Percentiles rank a stretch among this genome's conserved stretches.
Evolutionary conservation across 257 asterid genomes (phyloP).

Genomic region (Ocimum tenuiflorum): DNA sequence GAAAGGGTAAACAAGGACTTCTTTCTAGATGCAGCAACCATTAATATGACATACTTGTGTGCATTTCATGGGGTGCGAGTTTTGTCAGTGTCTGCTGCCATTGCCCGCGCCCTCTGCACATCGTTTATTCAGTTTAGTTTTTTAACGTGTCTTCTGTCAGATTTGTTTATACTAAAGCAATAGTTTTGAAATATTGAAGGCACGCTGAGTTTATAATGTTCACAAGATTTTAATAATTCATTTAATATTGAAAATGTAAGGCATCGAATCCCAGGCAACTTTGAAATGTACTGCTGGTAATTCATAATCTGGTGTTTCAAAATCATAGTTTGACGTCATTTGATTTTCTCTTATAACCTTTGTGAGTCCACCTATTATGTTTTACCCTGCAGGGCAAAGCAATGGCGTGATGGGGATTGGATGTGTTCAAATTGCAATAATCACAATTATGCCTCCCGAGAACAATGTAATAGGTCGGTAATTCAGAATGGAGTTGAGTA

Average conservation of each 20-base stretch:
- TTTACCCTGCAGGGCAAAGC: constrained; percentile 59
- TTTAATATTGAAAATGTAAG: neutral
- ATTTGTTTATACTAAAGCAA: neutral
- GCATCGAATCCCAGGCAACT: neutral
- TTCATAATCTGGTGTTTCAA: neutral
- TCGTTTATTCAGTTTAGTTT: neutral
- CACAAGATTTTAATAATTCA: neutral
- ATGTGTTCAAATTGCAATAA: constrained; percentile 85
- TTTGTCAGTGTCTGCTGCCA: constrained; percentile 2
- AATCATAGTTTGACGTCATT: neutral
- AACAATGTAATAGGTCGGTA: constrained; percentile 74
- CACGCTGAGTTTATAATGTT: neutral
- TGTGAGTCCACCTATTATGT: neutral
- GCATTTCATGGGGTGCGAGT: neutral
- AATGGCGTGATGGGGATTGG: constrained; percentile 98
- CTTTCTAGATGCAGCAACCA: neutral
- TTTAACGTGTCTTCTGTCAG: neutral
- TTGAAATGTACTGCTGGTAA: neutral
- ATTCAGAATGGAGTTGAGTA: neutral
- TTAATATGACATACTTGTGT: neutral
- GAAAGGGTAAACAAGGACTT: constrained; percentile 54
- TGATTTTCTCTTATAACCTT: neutral
- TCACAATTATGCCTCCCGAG: constrained; percentile 86
- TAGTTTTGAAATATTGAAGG: neutral
- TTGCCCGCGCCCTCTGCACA: neutral